Percentiles rank a stretch among this genome's conserved stretches.
Conservation (phyloP, 208 protist genomes). For the Phytomonas francai region DNA sequence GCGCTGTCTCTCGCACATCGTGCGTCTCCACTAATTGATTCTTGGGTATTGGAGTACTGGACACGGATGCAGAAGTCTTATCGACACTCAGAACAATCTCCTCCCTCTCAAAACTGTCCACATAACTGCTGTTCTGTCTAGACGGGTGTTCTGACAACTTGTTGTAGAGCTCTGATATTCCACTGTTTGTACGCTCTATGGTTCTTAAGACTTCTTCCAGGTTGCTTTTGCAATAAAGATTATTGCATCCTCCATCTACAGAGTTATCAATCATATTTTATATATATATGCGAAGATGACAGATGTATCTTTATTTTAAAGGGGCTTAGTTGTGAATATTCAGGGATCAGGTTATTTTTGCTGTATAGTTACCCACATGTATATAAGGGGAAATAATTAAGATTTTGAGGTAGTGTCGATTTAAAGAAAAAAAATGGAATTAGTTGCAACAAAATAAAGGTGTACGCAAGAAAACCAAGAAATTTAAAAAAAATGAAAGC, state of each 20-base stretch:
- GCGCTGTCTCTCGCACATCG: background rate
- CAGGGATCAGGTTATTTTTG: background rate
- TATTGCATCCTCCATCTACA: background rate
- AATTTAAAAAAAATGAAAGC: background rate
- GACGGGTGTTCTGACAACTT: background rate
- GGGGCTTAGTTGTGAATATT: background rate
- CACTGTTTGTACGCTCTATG: background rate
- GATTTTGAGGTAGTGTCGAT: background rate
- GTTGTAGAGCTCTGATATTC: background rate
- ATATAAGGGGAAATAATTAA: background rate
- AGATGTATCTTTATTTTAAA: background rate
- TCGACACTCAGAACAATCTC: background rate
- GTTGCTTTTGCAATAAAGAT: background rate
- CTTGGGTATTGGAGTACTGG: background rate
- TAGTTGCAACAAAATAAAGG: background rate
- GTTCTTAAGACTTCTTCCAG: background rate
- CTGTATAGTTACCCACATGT: background rate
- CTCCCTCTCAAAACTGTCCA: background rate
- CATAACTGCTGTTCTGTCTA: background rate
- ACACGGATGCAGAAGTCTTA: background rate
- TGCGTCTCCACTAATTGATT: background rate
- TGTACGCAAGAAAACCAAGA: background rate
- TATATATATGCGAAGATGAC: background rate
- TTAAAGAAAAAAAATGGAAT: background rate
- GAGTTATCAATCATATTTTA: background rate